A percentile compares a stretch with the other conserved stretches of the same genome.
These are phyloP conservation scores for Trifolium subterraneum DNA, from an alignment of 306 rosid species.

Conservation along the genomic window DNA sequence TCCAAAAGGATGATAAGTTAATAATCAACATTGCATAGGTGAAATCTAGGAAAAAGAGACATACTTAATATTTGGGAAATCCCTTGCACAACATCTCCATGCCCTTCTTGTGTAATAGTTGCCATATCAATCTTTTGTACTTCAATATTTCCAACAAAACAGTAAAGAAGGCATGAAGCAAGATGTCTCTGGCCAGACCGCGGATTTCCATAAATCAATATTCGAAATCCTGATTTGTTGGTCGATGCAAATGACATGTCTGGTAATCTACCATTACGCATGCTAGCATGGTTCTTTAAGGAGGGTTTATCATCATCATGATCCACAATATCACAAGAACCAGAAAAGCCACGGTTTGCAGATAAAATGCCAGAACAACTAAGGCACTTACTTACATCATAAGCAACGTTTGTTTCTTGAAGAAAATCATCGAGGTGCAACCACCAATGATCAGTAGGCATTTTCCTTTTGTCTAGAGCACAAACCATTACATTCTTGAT, in stretches of 20 bases:
- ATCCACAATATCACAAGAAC: constrained; percentile 50
- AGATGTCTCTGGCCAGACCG: constrained; percentile 93
- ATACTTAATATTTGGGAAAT: constrained; percentile 81
- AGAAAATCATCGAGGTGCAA: constrained; percentile 68
- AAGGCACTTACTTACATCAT: constrained; percentile 67
- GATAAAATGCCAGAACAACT: constrained; percentile 65
- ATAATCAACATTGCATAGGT: background rate
- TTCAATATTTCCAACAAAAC: constrained; percentile 78
- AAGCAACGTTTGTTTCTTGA: constrained; percentile 64
- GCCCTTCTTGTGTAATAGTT: constrained; percentile 91
- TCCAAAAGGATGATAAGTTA: background rate
- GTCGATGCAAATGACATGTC: constrained; percentile 48
- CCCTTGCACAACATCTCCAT: constrained; percentile 86
- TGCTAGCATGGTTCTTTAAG: constrained; percentile 49
- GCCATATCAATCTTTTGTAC: constrained; percentile 91
- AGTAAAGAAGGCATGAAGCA: constrained; percentile 90
- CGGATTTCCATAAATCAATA: constrained; percentile 79
- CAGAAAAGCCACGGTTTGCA: constrained; percentile 46
- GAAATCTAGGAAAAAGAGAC: constrained; percentile 39
- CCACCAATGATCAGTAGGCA: constrained; percentile 82
- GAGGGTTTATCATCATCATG: constrained; percentile 44
- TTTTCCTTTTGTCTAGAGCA: constrained; percentile 64
- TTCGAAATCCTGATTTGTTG: constrained; percentile 68
- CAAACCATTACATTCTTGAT: constrained; percentile 70
- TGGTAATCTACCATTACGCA: constrained; percentile 44